phyloP scores from a whole-genome alignment of 2,329 filamentous ascomycete genomes.

The Tothia fuscella region DNA sequence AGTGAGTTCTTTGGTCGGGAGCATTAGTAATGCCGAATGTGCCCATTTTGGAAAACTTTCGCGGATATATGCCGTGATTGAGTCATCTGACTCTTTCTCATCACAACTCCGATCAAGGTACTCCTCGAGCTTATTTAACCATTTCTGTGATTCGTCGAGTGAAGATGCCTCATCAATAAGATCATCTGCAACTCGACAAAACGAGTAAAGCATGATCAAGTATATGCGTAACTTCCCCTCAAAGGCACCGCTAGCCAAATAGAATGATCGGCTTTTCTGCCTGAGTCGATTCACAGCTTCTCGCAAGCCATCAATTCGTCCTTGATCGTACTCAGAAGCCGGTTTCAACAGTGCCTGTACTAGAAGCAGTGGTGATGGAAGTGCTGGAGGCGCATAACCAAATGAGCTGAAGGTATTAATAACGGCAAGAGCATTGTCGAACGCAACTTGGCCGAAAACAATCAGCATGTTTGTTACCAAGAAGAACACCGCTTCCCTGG shows the following conservation, averaged over 20 bases:
- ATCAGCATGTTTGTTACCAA: conserved; percentile 57
- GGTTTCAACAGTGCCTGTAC: conserved; percentile 40
- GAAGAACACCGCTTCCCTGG: conserved; percentile 58
- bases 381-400: conserved; percentile 39
- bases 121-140: conserved; percentile 45
- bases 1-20: conserved; percentile 47
- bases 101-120: conserved; percentile 46
- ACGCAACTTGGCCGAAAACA: conserved; percentile 55
- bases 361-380: conserved; percentile 39
- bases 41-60: conserved; percentile 41
- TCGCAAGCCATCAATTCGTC: conserved; percentile 44
- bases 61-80: conserved; percentile 25
- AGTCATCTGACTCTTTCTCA: conserved; percentile 15
- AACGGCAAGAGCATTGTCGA: conserved; percentile 57
- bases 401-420: conserved; percentile 49
- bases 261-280: conserved; percentile 61
- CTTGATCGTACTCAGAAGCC: conserved; percentile 41
- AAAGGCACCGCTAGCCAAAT: conserved; percentile 58
- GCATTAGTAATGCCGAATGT: conserved; percentile 43
- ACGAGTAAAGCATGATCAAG: conserved; percentile 58
- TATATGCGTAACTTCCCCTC: conserved; percentile 56
- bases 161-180: conserved; percentile 53
- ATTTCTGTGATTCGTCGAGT: conserved; percentile 40
- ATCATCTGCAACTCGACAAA: conserved; percentile 63
- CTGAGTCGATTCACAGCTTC: conserved; percentile 47